A percentile compares a stretch with the other conserved stretches of the same genome.
Evolutionary conservation across 768 basidiomycete genomes (phyloP).

Genomic region (Suillus subluteus): DNA sequence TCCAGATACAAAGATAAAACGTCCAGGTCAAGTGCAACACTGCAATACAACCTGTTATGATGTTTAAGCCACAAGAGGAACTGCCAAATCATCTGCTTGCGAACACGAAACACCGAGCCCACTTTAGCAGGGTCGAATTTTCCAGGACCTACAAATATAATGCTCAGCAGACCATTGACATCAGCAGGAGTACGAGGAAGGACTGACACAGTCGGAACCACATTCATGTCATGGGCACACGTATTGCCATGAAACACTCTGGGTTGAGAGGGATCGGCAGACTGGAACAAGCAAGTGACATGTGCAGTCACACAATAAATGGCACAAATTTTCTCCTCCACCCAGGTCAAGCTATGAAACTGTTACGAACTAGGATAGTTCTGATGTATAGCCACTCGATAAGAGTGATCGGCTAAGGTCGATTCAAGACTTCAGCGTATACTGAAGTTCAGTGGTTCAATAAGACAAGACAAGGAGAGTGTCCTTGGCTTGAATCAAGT

Average conservation of each 20-base stretch:
- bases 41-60: slow-evolving; percentile 9
- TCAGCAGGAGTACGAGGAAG: slow-evolving; percentile 31
- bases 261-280: slow-evolving; percentile 24
- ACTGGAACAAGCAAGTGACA: slow-evolving; percentile 29
- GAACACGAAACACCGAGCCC: not conserved
- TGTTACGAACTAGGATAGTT: too few species aligned
- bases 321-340: slow-evolving; percentile 36
- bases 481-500: too few species aligned
- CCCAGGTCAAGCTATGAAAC: slow-evolving; percentile 24
- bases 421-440: too few species aligned
- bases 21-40: not conserved
- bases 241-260: slow-evolving; percentile 36
- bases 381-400: too few species aligned
- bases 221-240: slow-evolving; percentile 38
- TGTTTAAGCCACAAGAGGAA: slow-evolving; percentile 14
- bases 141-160: slow-evolving; percentile 35
- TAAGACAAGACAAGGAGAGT: too few species aligned
- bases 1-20: slow-evolving; percentile 11
- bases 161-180: slow-evolving; percentile 27
- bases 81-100: slow-evolving; percentile 1
- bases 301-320: slow-evolving; percentile 30
- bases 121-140: slow-evolving; percentile 15
- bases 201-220: slow-evolving; percentile 29
- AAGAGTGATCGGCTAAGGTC: too few species aligned
- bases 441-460: too few species aligned